phyloP scores from a whole-genome alignment of 2,329 filamentous ascomycete genomes.

The Paraphoma chrysanthemicola region DNA sequence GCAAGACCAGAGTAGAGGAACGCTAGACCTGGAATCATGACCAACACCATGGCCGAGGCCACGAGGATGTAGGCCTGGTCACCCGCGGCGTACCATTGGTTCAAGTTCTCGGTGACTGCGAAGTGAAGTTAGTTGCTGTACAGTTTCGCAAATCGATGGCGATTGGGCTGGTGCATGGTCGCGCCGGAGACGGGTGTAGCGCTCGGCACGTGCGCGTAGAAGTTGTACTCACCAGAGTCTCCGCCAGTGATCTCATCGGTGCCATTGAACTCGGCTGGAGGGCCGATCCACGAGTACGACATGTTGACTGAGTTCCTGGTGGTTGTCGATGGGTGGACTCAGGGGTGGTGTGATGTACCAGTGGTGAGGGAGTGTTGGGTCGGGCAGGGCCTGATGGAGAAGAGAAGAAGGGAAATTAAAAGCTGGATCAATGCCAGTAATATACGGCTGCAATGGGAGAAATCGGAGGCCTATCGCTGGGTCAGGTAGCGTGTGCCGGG shows the following conservation, averaged over 20 bases:
- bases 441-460: constrained; percentile 41
- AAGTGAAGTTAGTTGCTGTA: constrained; percentile 5
- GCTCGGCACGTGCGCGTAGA: constrained; percentile 27
- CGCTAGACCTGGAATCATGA: constrained; percentile 96
- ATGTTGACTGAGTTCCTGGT: constrained; percentile 41
- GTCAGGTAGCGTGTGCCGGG: constrained; percentile 36
- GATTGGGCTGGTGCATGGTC: neutral
- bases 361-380: constrained; percentile 9
- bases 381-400: constrained; percentile 19
- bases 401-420: constrained; percentile 12
- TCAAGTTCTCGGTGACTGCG: constrained; percentile 84
- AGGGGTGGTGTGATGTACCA: constrained; percentile 6
- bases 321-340: constrained; percentile 13
- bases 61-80: constrained; percentile 95
- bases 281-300: constrained; percentile 58
- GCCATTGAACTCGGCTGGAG: constrained; percentile 57
- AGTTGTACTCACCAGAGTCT: constrained; percentile 72
- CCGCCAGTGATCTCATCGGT: constrained; percentile 71
- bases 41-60: constrained; percentile 86
- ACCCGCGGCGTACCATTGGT: constrained; percentile 92
- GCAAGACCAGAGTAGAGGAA: constrained; percentile 98
- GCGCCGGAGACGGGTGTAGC: constrained; percentile 11
- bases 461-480: constrained; percentile 40
- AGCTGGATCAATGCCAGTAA: constrained; percentile 34
- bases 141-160: neutral